Evolutionary conservation across 345 rosid species (phyloP).

Genomic region (Syzygium oleosum): DNA sequence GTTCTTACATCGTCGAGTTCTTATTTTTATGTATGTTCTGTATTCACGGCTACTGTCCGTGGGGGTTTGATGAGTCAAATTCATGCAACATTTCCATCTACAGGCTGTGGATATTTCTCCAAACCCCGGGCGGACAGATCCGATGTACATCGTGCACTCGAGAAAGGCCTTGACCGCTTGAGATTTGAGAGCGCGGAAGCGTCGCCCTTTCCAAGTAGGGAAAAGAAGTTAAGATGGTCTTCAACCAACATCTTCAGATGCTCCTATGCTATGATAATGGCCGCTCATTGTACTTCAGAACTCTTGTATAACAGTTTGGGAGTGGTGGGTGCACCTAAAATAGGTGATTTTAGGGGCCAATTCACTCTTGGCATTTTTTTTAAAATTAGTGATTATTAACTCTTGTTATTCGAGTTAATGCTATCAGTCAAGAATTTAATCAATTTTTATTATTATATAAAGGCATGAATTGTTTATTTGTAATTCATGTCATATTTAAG

Average conservation of each 20-base stretch:
- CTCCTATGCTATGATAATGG: not conserved
- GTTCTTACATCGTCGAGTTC: not conserved
- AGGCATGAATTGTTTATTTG: not conserved
- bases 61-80: not conserved
- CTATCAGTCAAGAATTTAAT: not conserved
- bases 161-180: conserved; percentile 48
- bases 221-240: not conserved
- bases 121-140: conserved; percentile 81
- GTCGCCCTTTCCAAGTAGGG: not conserved
- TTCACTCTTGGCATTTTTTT: not conserved
- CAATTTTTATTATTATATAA: not conserved
- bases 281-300: not conserved
- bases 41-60: not conserved
- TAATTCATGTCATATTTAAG: not conserved
- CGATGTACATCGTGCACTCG: conserved; percentile 83
- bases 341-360: not conserved
- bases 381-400: not conserved
- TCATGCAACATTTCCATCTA: not conserved
- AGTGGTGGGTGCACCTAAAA: not conserved
- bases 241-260: not conserved
- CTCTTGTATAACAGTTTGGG: too few relatives aligned
- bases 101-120: conserved; percentile 97
- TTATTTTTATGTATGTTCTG: not conserved
- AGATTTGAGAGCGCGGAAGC: not conserved
- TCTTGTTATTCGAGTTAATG: not conserved